Base-by-base conservation (phyloP, 2,329 filamentous ascomycete species). In the Aureobasidium uvarum region DNA sequence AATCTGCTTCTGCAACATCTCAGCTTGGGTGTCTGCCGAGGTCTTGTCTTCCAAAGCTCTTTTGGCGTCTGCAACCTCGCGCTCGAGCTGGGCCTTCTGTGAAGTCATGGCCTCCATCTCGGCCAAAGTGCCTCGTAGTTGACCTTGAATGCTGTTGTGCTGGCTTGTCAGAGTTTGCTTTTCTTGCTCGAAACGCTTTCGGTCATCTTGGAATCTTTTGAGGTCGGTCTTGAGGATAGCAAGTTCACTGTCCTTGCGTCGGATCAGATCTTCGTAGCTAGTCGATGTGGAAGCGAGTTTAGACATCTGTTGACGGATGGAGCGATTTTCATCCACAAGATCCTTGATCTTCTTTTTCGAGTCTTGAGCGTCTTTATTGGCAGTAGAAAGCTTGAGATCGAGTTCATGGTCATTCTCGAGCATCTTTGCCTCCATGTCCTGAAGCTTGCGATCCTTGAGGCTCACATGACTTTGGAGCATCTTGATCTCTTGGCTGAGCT, bases 201-300 rank as follows among this genome's bases (percentile, higher is more conserved):
- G 90, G 71, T 97, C 93, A 60, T 88, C 86, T 74, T 96, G 90
- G 70, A 89, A 89, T 69, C 89, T 91, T 74, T 89, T 90, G 68
- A 93, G 86, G 74, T 99, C 95, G 13, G 87, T 87, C 70, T 92
- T 91, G 39, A 98, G 83, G 52, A 98, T 84, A 0, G 89, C 85
- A 23, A 99, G 81, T 74, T 99, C 96, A 75, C 93, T 96, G 74
- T 99, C 95, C 75, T 98, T 99, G 66, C 90, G 89, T 28, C 92
- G 86, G 28, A 99, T 89, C 50, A 98, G 85, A 71, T 98, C 94
- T 77, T 99, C 95, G 70, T 96, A 98, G 73, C 93, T 92, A 0
- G 92, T 96, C 0, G 94, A 96, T 0, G 94, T 97, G 56, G 91
- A 88, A 0, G 95, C 95, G 20, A 99, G 81, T 70, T 96, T 88